phyloP scores from a whole-genome alignment of 257 asterid species.

The Plectranthus barbatus region DNA sequence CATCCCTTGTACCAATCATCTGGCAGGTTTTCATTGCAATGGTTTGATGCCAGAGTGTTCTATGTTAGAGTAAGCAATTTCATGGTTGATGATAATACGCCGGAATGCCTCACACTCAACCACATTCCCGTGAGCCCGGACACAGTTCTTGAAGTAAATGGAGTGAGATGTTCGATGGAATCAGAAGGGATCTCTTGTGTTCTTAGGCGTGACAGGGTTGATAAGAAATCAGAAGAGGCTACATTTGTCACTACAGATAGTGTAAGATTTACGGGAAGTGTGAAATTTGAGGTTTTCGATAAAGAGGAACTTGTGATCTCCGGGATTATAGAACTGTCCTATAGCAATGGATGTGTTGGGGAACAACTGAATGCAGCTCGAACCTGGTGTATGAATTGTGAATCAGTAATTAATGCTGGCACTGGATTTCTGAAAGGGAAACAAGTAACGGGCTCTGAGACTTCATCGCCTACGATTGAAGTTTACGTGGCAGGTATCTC shows the following conservation, averaged over 20 bases:
- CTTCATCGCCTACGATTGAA: conserved; percentile 53
- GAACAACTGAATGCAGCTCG: conserved; percentile 28
- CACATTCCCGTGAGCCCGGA: conserved; percentile 60
- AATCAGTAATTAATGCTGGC: conserved; percentile 42
- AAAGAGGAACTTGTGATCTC: conserved; percentile 52
- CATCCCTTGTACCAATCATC: conserved; percentile 43
- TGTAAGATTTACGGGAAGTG: conserved; percentile 57
- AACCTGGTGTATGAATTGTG: conserved; percentile 72
- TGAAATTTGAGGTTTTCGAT: conserved; percentile 65
- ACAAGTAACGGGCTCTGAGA: conserved; percentile 40
- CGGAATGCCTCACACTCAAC: conserved; percentile 56
- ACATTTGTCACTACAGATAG: conserved; percentile 81
- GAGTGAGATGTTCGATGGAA: conserved; percentile 44
- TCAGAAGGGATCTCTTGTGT: conserved; percentile 60
- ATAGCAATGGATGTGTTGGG: conserved; percentile 40
- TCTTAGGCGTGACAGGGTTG: conserved; percentile 68
- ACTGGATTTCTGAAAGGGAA: conserved; percentile 64
- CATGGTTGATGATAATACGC: conserved; percentile 57
- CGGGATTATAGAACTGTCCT: conserved; percentile 57
- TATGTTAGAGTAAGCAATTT: conserved; percentile 74
- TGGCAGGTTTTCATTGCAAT: conserved; percentile 31
- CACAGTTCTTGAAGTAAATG: conserved; percentile 76
- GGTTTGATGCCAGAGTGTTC: conserved; percentile 60
- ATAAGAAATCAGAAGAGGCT: conserved; percentile 80
- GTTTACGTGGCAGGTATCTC: conserved; percentile 83